Base-by-base conservation (phyloP, 2,329 filamentous ascomycete genomes). In the Laburnicola sp. region DNA sequence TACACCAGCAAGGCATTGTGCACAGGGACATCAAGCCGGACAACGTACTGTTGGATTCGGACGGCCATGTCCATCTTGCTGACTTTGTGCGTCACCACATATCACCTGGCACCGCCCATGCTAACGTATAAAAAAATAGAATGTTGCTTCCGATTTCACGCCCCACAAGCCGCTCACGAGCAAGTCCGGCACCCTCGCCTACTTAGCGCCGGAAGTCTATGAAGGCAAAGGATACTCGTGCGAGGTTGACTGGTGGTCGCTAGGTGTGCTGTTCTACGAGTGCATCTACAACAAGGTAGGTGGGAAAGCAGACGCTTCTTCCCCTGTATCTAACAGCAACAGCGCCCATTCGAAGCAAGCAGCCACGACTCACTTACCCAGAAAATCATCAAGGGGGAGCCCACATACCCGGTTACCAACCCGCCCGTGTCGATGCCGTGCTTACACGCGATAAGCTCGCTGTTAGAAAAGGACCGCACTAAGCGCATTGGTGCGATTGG, bases 201-300 rank as follows among this genome's bases (percentile, higher is more conserved):
- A 99, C 69, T 84, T 99, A 6, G 92, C 93, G 1, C 94, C 94
- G 3, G 94, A 99, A 72, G 94, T 97, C 2, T 99, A 97, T 67
- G 83, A 86, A 59, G 93, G 93, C 42, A 87, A 86, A 55, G 94
- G 94, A 34, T 99, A 99, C 69, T 86, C 89, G 53, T 85, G 86
- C 40, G 89, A 94, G 63, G 92, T 94, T 36, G 94, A 99, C 72
- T 99, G 94, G 94, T 99, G 94, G 94, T 97, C 94, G 4, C 76
- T 99, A 22, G 94, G 94, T 42, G 94, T 99, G 39, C 82, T 96
- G n/a, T 97, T 97, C 73, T 99, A 97, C 74, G 94, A 99, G 74
- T 97, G 94, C 81, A 97, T 99, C 59, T 99, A 97, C 78, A 96
- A 95, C 77, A 97, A 95, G 86, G 91, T 91, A 75, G 45, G 16